A percentile compares a stretch with the other conserved stretches of the same genome.
Evolutionary conservation across 225 moss, liverwort and hornwort species (phyloP).

Genomic region (Antitrichia curtipendula): DNA sequence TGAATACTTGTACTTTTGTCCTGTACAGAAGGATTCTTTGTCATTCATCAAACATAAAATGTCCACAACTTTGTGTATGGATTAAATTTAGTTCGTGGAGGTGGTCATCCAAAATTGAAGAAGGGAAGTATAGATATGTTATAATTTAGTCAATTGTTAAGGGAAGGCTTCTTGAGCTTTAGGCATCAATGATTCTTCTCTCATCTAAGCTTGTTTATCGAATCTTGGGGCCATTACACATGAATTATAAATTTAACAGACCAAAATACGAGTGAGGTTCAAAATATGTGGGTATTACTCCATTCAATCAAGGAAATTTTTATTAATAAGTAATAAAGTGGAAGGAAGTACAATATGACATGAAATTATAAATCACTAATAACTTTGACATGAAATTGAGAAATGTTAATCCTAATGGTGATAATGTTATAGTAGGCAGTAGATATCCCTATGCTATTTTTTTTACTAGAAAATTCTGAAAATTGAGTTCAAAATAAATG

Average conservation of each 20-base stretch:
- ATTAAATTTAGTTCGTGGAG: too few relatives aligned
- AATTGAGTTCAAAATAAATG: too few relatives aligned
- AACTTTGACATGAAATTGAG: background rate
- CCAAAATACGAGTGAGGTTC: too few relatives aligned
- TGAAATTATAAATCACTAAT: background rate
- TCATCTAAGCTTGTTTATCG: background rate
- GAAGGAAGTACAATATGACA: background rate
- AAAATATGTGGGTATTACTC: background rate
- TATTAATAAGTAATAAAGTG: background rate
- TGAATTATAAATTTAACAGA: too few relatives aligned
- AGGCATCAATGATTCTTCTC: background rate
- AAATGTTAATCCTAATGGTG: too few relatives aligned
- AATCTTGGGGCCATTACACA: too few relatives aligned
- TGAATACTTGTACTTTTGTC: too few relatives aligned
- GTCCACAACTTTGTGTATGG: too few relatives aligned
- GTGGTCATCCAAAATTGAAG: background rate
- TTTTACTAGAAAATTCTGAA: background rate
- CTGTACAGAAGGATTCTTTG: too few relatives aligned
- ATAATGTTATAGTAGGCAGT: background rate
- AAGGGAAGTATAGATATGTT: background rate
- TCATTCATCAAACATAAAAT: too few relatives aligned
- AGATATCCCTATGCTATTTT: background rate
- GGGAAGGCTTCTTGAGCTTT: background rate
- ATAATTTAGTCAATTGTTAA: background rate
- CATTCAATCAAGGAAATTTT: background rate